Conservation (phyloP, 495 filamentous ascomycete genomes). For the Podospora anserina region DNA sequence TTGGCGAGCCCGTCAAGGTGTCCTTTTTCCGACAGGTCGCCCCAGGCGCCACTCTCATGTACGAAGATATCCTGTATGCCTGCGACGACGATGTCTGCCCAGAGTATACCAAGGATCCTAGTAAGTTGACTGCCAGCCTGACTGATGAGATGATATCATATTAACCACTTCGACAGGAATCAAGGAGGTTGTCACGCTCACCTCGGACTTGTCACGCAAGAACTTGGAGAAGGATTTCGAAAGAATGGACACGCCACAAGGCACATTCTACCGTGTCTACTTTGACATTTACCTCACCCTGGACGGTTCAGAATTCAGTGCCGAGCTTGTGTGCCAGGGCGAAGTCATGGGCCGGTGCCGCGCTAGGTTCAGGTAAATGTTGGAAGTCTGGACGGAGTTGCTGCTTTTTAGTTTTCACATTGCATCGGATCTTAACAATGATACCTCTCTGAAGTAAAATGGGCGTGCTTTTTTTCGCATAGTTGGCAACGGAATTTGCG, state of each 20-base stretch:
- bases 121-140: conserved; percentile 57
- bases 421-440: conserved; percentile 34
- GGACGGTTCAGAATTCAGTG: conserved; percentile 95
- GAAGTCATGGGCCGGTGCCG: conserved; percentile 98
- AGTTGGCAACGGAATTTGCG: conserved; percentile 15
- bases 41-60: conserved; percentile 96
- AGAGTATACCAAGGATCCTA: conserved; percentile 98
- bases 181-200: conserved; percentile 98
- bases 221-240: conserved; percentile 99
- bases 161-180: conserved; percentile 59
- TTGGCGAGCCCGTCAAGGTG: conserved; percentile 97
- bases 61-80: conserved; percentile 97
- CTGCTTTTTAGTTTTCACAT: conserved; percentile 24
- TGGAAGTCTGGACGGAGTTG: conserved; percentile 19
- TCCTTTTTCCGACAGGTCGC: conserved; percentile 98
- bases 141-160: conserved; percentile 31
- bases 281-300: conserved; percentile 86
- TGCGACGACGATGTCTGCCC: conserved; percentile 98
- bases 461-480: conserved; percentile 18
- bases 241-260: conserved; percentile 98
- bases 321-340: conserved; percentile 95
- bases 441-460: conserved; percentile 36
- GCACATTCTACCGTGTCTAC: conserved; percentile 91
- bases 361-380: conserved; percentile 66
- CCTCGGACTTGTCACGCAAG: conserved; percentile 93